phyloP scores from a whole-genome alignment of 371 early-diverging fungal species.

The Zychaea mexicana region DNA sequence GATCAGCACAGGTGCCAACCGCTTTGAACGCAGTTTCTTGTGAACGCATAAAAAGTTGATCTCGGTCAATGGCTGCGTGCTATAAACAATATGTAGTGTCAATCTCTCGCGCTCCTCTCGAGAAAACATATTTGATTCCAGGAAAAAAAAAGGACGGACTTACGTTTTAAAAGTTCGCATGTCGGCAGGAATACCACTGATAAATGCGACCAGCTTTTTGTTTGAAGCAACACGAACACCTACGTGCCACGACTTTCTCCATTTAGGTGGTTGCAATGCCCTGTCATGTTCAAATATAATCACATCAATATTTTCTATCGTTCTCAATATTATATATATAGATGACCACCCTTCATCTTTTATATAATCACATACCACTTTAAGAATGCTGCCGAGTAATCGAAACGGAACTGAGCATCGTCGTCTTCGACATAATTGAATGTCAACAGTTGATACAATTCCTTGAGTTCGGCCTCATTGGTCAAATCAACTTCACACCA shows the following conservation, averaged over 20 bases:
- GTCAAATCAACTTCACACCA: constrained; percentile 86
- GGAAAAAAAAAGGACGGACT: constrained; percentile 19
- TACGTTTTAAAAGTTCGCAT: constrained; percentile 73
- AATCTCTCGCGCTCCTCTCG: neutral
- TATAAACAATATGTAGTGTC: constrained; percentile 5
- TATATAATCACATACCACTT: constrained; percentile 66
- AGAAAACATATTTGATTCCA: neutral
- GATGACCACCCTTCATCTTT: neutral
- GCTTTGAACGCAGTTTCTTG: constrained; percentile 93
- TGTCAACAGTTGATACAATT: constrained; percentile 85
- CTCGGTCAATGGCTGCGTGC: constrained; percentile 76
- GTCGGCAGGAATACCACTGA: constrained; percentile 89
- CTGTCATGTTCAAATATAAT: constrained; percentile 28
- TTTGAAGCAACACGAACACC: constrained; percentile 88
- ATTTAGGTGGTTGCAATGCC: constrained; percentile 94
- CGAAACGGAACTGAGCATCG: constrained; percentile 94
- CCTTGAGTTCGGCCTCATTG: constrained; percentile 80
- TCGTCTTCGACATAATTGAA: constrained; percentile 96
- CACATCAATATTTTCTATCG: too few relatives aligned
- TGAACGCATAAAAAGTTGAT: constrained; percentile 99
- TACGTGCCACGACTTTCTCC: constrained; percentile 84
- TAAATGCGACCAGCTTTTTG: constrained; percentile 92
- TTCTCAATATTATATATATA: neutral
- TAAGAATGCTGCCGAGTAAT: constrained; percentile 90
- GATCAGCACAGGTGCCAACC: constrained; percentile 98